These are phyloP conservation scores for Desmodesmus armatus DNA, from an alignment of 139 green algal species.

Conservation along the genomic window DNA sequence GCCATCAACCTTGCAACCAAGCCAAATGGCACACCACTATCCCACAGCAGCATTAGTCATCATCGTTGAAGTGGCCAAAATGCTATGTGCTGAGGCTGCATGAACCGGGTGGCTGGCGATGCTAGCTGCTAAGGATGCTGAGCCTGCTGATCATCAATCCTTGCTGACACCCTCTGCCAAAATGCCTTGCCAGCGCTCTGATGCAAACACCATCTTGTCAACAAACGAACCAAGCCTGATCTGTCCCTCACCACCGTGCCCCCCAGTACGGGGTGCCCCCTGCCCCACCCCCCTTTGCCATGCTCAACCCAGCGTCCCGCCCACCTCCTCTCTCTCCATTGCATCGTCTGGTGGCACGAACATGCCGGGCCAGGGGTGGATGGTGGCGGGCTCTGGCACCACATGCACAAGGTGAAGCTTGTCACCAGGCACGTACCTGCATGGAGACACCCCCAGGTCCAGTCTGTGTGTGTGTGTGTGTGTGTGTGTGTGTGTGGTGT, in stretches of 20 bases:
- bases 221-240: background rate
- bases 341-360: constrained; percentile 41
- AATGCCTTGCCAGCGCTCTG: background rate
- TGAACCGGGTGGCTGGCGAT: too few relatives aligned
- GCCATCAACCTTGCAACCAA: too few relatives aligned
- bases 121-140: too few relatives aligned
- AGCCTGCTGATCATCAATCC: too few relatives aligned
- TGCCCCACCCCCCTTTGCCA: background rate
- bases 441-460: background rate
- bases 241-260: background rate
- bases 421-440: too few relatives aligned
- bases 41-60: too few relatives aligned
- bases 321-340: constrained; percentile 28
- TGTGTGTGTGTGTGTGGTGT: too few relatives aligned
- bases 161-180: background rate
- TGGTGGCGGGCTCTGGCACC: constrained; percentile 21
- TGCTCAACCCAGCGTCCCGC: too few relatives aligned
- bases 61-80: too few relatives aligned
- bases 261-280: background rate
- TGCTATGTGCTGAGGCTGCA: too few relatives aligned
- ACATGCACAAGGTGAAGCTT: constrained; percentile 43
- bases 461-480: too few relatives aligned
- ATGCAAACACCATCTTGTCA: background rate
- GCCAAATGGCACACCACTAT: too few relatives aligned
- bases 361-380: constrained; percentile 36